Evolutionary conservation across 306 rosid genomes (phyloP).

Genomic region (Senna siamea): DNA sequence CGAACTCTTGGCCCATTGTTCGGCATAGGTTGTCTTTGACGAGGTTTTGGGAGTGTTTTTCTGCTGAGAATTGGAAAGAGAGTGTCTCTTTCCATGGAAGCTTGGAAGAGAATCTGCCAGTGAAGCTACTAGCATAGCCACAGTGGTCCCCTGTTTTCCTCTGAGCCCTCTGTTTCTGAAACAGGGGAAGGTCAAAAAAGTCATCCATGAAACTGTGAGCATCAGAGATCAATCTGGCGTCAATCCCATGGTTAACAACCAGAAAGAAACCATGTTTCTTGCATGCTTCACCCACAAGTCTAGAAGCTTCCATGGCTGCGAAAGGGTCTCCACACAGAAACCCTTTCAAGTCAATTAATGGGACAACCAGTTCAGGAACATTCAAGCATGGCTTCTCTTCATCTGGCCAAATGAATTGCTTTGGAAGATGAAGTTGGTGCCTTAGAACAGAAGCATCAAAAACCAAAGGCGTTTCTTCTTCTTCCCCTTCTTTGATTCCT

Average conservation of each 20-base stretch:
- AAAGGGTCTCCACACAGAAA: slow-evolving; percentile 70
- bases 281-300: slow-evolving; percentile 75
- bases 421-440: slow-evolving; percentile 58
- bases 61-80: slow-evolving; percentile 64
- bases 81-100: slow-evolving; percentile 98
- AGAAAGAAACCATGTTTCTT: slow-evolving; percentile 87
- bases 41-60: slow-evolving; percentile 31
- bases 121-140: slow-evolving; percentile 97
- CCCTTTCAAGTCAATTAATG: slow-evolving; percentile 65
- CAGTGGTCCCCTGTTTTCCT: slow-evolving; percentile 87
- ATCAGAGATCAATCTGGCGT: slow-evolving; percentile 51
- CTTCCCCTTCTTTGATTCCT: slow-evolving; percentile 34
- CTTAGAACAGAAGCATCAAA: slow-evolving; percentile 74
- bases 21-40: slow-evolving; percentile 57
- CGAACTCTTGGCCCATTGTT: slow-evolving; percentile 69
- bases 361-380: slow-evolving; percentile 62
- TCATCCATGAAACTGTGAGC: slow-evolving; percentile 72
- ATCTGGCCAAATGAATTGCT: slow-evolving; percentile 91
- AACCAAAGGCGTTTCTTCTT: slow-evolving; percentile 47
- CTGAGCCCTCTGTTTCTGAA: slow-evolving; percentile 83
- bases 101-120: slow-evolving; percentile 86
- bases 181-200: slow-evolving; percentile 78
- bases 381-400: slow-evolving; percentile 60
- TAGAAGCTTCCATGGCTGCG: slow-evolving; percentile 62
- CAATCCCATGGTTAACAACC: slow-evolving; percentile 84